Evolutionary conservation across 805 yeast species (phyloP).

Genomic region (Blastobotrys americana): DNA sequence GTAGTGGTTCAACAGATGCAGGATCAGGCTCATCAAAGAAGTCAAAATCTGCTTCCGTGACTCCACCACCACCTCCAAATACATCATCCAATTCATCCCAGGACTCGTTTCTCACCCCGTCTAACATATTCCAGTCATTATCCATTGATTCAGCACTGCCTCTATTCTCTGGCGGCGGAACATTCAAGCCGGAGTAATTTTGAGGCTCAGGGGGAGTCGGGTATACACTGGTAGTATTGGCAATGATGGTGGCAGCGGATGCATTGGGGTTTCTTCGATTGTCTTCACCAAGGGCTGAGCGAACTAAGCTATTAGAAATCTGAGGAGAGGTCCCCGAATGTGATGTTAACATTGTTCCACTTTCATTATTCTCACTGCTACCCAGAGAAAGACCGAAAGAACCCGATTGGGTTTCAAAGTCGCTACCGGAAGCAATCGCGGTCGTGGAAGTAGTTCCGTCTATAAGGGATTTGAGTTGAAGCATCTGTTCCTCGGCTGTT

Average conservation of each 20-base stretch:
- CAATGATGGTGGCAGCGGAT: not conserved
- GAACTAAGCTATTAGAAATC: too few relatives aligned
- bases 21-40: conserved; percentile 33
- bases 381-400: too few relatives aligned
- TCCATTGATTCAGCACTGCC: conserved; percentile 8
- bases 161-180: too few relatives aligned
- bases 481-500: conserved; percentile 15
- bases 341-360: too few relatives aligned
- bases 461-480: conserved; percentile 2
- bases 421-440: too few relatives aligned
- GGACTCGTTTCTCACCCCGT: conserved; percentile 12
- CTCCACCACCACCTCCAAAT: conserved; percentile 32
- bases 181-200: too few relatives aligned
- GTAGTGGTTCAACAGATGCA: not conserved
- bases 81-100: conserved; percentile 29
- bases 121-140: conserved; percentile 18
- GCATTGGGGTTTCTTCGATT: too few relatives aligned
- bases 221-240: conserved; percentile 21
- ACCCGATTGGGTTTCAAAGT: too few relatives aligned
- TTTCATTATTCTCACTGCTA: too few relatives aligned
- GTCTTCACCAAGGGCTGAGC: conserved; percentile 1
- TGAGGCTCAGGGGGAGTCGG: conserved; percentile 34
- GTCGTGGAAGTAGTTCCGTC: too few relatives aligned
- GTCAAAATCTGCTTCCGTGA: conserved; percentile 38
- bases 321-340: too few relatives aligned